Conservation (phyloP, 2,329 filamentous ascomycete genomes). For the Phyllosticta ampelicida region DNA sequence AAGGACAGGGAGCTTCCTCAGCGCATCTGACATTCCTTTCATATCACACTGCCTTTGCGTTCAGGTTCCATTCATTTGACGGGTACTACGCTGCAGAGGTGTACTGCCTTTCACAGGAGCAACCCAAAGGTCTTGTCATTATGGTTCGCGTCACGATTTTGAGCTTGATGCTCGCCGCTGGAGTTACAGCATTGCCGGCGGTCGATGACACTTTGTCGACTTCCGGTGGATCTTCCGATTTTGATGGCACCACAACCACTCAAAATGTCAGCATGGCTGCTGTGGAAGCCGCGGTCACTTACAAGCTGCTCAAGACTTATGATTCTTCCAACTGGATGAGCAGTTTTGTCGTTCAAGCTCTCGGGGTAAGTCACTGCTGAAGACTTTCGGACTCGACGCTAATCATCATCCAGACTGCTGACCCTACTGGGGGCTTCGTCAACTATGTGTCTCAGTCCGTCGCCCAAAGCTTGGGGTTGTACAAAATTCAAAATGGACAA, state of each 20-base stretch:
- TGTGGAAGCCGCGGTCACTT: constrained; percentile 14
- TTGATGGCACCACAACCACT: not conserved
- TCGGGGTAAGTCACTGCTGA: constrained; percentile 14
- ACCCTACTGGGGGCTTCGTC: constrained; percentile 29
- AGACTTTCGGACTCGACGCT: not conserved
- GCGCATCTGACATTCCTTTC: not conserved
- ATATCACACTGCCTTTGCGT: not conserved
- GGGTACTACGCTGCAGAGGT: not conserved
- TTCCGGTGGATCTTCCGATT: not conserved
- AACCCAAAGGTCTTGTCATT: not conserved
- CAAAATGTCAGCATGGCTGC: not conserved
- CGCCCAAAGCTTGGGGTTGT: constrained; percentile 23
- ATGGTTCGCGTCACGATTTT: constrained; percentile 1
- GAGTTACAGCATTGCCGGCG: not conserved
- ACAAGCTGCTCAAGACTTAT: constrained; percentile 25
- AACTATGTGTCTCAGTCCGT: constrained; percentile 24
- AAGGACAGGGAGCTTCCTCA: not conserved
- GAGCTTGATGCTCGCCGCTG: constrained; percentile 2
- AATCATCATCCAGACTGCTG: constrained; percentile 18
- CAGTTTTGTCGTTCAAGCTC: constrained; percentile 25
- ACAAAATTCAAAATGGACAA: constrained; percentile 23
- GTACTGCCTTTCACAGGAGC: not conserved
- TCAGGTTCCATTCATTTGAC: not conserved
- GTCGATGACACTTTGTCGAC: not conserved
- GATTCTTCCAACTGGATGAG: constrained; percentile 28